These are phyloP conservation scores for Choiromyces venosus DNA, from an alignment of 495 filamentous ascomycete species.

Conservation along the genomic window DNA sequence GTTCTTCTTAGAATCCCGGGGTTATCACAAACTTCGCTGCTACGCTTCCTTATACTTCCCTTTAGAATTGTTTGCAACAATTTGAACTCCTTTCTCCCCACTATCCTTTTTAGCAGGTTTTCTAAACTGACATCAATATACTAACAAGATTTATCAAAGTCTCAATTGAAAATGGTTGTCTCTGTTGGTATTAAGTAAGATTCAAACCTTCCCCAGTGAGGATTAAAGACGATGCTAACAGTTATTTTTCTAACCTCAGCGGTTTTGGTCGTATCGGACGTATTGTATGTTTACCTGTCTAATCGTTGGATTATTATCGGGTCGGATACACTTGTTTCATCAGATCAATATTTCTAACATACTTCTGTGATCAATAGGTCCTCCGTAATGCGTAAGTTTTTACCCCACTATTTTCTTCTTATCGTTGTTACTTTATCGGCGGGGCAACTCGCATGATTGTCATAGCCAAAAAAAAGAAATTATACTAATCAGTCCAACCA, in stretches of 20 bases:
- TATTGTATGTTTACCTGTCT: conserved; percentile 58
- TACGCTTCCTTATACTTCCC: not conserved
- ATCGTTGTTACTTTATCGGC: conserved; percentile 30
- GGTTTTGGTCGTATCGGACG: conserved; percentile 99
- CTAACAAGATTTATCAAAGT: not conserved
- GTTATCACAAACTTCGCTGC: not conserved
- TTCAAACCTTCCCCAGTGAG: not conserved
- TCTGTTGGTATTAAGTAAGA: conserved; percentile 41
- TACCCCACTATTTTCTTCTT: conserved; percentile 19
- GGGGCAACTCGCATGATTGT: conserved; percentile 38
- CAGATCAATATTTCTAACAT: conserved; percentile 10
- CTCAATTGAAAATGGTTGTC: conserved; percentile 39
- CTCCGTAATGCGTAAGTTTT: conserved; percentile 71
- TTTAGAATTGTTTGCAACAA: not conserved
- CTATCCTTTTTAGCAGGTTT: not conserved
- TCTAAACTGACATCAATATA: not conserved
- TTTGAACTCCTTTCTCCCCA: not conserved
- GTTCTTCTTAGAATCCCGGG: not conserved
- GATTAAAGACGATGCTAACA: not conserved
- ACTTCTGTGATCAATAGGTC: conserved; percentile 47
- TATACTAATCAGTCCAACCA: conserved; percentile 46
- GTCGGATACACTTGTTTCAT: not conserved
- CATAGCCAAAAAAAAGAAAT: conserved; percentile 30
- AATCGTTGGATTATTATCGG: not conserved
- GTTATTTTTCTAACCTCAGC: conserved; percentile 55